These are phyloP conservation scores for Phytopythium kandeliae DNA, from an alignment of 352 stramenopile species.

Conservation along the genomic window DNA sequence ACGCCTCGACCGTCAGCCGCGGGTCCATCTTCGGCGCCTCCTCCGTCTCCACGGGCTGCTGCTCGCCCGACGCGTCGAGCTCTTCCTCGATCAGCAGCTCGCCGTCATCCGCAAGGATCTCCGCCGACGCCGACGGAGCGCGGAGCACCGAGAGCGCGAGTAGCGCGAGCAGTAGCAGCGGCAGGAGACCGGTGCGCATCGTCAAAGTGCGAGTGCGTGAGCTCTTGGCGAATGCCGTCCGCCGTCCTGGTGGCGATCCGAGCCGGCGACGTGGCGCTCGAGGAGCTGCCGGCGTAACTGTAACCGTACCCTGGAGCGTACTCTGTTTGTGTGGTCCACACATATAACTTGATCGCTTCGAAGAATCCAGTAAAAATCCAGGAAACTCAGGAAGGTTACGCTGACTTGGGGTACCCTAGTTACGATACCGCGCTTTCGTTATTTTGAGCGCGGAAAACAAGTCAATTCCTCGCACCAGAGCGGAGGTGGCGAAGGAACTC, in stretches of 20 bases:
- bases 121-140: slow-evolving; percentile 4
- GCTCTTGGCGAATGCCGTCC: neutral
- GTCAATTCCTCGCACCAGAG: neutral
- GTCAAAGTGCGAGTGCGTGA: neutral
- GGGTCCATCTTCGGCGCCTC: slow-evolving; percentile 27
- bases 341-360: neutral
- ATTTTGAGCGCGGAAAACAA: too few relatives aligned
- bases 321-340: too few relatives aligned
- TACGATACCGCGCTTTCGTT: too few relatives aligned
- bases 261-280: slow-evolving; percentile 3
- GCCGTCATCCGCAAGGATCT: slow-evolving; percentile 28
- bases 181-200: slow-evolving; percentile 41
- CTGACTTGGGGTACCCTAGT: too few relatives aligned
- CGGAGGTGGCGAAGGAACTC: too few relatives aligned
- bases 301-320: too few relatives aligned
- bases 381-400: too few relatives aligned
- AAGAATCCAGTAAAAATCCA: too few relatives aligned
- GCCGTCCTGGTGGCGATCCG: too few relatives aligned
- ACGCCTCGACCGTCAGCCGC: slow-evolving; percentile 46
- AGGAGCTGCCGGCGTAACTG: too few relatives aligned
- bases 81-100: slow-evolving; percentile 38
- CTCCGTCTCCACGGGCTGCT: slow-evolving; percentile 6
- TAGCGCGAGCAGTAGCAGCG: slow-evolving; percentile 43
- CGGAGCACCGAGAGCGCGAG: slow-evolving; percentile 26
- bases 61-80: slow-evolving; percentile 25